Conservation (phyloP, 2,329 filamentous ascomycete genomes). For the Teratosphaeria pseudoeucalypti region DNA sequence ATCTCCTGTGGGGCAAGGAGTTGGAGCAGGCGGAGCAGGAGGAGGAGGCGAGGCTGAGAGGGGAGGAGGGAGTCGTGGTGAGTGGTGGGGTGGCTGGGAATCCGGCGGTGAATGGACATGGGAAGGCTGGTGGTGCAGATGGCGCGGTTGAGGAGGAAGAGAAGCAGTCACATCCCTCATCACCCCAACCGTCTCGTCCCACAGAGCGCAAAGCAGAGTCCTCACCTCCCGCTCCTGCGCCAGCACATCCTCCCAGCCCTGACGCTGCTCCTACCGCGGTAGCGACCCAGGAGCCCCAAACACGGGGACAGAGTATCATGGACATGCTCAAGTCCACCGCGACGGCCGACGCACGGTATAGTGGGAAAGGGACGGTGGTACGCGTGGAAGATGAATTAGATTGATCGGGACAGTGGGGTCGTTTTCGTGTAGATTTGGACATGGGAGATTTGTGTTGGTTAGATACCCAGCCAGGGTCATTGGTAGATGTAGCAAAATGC, state of each 20-base stretch:
- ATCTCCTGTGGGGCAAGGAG: slow-evolving; percentile 35
- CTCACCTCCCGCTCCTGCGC: not conserved
- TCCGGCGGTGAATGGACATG: not conserved
- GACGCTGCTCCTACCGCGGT: not conserved
- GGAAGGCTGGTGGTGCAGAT: not conserved
- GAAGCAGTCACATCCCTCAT: not conserved
- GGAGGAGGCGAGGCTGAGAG: slow-evolving; percentile 8
- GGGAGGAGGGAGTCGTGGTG: not conserved
- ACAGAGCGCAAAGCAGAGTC: not conserved
- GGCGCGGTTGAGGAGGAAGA: not conserved
- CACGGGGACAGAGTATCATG: not conserved
- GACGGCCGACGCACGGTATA: not conserved
- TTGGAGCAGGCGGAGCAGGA: slow-evolving; percentile 26
- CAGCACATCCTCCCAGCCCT: not conserved
- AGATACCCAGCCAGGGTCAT: too few species aligned
- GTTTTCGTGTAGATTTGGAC: not conserved
- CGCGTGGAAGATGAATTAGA: not conserved
- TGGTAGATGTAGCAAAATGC: too few species aligned
- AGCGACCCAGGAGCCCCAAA: not conserved
- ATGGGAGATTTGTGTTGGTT: too few species aligned
- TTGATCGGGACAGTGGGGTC: not conserved
- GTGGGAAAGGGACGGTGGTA: not conserved
- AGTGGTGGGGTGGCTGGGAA: not conserved
- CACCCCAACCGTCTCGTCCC: not conserved
- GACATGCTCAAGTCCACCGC: not conserved